Base-by-base conservation (phyloP, 2,329 filamentous ascomycete genomes). In the Pyrenochaeta sp. region DNA sequence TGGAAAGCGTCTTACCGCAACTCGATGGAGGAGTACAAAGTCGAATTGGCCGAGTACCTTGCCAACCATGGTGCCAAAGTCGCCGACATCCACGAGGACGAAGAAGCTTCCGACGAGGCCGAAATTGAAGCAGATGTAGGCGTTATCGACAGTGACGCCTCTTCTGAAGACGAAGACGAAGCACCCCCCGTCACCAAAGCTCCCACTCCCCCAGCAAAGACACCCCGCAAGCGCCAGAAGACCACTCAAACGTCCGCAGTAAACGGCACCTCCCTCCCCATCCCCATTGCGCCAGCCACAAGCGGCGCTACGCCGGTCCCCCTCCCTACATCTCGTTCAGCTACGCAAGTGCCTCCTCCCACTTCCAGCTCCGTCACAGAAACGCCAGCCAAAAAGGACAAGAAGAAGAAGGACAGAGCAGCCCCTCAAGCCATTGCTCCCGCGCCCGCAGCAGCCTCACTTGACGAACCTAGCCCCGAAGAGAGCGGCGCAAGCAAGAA, bases 31-130 rank as follows among this genome's bases (percentile, higher is more conserved):
- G 76, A 81, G 43, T 89, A 87, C 77, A 83, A 85, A 65, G 77
- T 82, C 54, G 82, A 85, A 51, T 80, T 86, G 71, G 79, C 80
- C 50, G 81, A 79, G 3, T 90, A 89, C 79, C 84, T 86, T 69
- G 83, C 83, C 50, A 80, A 78, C 27, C 69, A 66, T 42, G 73
- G 71, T 47, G 65, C 60, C 50, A 67, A 80, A 51, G 76, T 74
- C 19, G 72, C 78, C 34, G 82, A 83, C 47, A 75, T 82, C 43
- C 78, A 80, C 59, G 79, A 79, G 19, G 77, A 75, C 46, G 73
- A 79, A 19, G 69, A 71, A 15, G 61, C 55, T 4, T 62, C 59
- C 4, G 65, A 67, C 45, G 63, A 71, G 24, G 56, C 51, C 34
- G 68, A 69, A 25, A 55, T 63, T n/a, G 71, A 78, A 79, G 71